Percentiles rank a stretch among this genome's conserved stretches.
Evolutionary conservation across 2,329 filamentous ascomycete species (phyloP).

Genomic region (Ceratocystis ficicola): DNA sequence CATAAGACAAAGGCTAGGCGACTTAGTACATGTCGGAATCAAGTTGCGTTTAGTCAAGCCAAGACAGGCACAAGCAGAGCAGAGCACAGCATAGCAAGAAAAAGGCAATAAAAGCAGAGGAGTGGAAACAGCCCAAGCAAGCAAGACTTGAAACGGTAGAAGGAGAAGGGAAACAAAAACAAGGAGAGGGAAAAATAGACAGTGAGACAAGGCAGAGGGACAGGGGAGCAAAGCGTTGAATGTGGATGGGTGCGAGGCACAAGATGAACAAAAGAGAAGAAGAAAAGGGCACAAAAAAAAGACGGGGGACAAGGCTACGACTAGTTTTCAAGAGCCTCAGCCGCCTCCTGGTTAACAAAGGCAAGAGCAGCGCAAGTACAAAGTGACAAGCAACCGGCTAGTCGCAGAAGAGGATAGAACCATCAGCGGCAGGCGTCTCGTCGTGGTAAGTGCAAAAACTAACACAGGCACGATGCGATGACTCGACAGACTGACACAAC

Average conservation of each 20-base stretch:
- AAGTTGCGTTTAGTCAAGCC: background rate
- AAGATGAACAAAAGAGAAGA: background rate
- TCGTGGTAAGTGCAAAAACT: background rate
- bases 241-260: too few species aligned
- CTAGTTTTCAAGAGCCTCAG: too few species aligned
- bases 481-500: background rate
- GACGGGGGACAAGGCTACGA: background rate
- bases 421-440: too few species aligned
- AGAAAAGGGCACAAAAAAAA: background rate
- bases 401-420: background rate
- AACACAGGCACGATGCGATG: background rate
- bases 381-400: background rate
- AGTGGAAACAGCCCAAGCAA: background rate
- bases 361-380: background rate
- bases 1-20: slow-evolving; percentile 10
- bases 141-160: background rate
- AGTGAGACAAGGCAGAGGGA: background rate
- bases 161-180: background rate
- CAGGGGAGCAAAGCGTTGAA: background rate
- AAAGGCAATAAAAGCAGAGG: background rate
- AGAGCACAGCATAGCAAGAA: background rate
- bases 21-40: background rate
- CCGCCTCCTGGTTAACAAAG: background rate
- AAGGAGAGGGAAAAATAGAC: background rate
- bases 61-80: background rate